These are phyloP conservation scores for Boletus pseudo-olivaceus DNA, from an alignment of 768 basidiomycete species.

Conservation along the genomic window DNA sequence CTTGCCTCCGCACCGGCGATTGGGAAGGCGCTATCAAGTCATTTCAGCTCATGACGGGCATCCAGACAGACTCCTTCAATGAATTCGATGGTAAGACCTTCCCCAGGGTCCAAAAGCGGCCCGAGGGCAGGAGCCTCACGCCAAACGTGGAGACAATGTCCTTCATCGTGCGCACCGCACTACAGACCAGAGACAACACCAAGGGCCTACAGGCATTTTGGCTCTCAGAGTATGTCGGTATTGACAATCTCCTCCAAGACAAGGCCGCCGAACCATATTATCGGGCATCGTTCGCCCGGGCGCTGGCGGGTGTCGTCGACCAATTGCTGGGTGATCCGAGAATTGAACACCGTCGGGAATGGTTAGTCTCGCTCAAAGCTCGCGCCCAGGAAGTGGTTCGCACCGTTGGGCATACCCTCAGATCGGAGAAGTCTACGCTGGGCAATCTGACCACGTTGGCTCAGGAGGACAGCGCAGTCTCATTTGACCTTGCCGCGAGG, in stretches of 20 bases:
- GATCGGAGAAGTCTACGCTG: slow-evolving; percentile 21
- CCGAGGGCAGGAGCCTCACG: slow-evolving; percentile 41
- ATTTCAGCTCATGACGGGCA: slow-evolving; percentile 75
- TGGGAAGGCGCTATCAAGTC: slow-evolving; percentile 55
- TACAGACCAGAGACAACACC: slow-evolving; percentile 45
- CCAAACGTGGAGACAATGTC: slow-evolving; percentile 56
- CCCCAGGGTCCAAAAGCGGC: slow-evolving; percentile 42
- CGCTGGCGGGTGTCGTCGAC: slow-evolving; percentile 41
- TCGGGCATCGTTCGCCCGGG: slow-evolving; percentile 46
- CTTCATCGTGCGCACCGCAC: slow-evolving; percentile 55
- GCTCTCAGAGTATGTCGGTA: slow-evolving; percentile 48
- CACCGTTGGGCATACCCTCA: slow-evolving; percentile 10
- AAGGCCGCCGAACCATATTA: slow-evolving; percentile 33
- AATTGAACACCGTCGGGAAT: slow-evolving; percentile 12
- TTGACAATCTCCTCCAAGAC: slow-evolving; percentile 33
- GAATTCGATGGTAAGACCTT: slow-evolving; percentile 33
- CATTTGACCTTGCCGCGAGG: slow-evolving; percentile 29
- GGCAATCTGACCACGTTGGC: slow-evolving; percentile 23
- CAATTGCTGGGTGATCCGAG: slow-evolving; percentile 28
- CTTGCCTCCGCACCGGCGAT: slow-evolving; percentile 62
- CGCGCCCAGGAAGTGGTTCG: slow-evolving; percentile 18
- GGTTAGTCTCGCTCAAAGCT: slow-evolving; percentile 17
- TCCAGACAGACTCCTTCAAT: slow-evolving; percentile 47
- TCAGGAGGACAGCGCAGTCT: slow-evolving; percentile 28
- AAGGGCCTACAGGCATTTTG: slow-evolving; percentile 60